A percentile compares a stretch with the other conserved stretches of the same genome.
Conservation (phyloP, 257 asterid species). For the Fraxinus pennsylvanica region DNA sequence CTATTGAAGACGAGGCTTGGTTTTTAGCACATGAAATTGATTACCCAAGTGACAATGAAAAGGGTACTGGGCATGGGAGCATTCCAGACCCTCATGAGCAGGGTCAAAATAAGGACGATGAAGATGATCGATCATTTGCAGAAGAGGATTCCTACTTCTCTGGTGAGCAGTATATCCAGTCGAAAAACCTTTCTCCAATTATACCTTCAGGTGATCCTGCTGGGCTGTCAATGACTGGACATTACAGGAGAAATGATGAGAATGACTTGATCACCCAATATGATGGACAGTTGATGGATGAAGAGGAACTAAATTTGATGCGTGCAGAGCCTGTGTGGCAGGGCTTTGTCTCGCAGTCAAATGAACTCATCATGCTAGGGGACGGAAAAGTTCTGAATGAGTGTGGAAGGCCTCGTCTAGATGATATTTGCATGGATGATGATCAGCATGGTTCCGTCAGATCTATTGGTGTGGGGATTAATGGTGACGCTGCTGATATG, state of each 20-base stretch:
- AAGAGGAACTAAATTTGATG: conserved; percentile 78
- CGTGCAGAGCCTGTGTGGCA: conserved; percentile 90
- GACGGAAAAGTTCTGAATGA: conserved; percentile 60
- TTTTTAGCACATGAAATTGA: conserved; percentile 97
- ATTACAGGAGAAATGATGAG: conserved; percentile 47
- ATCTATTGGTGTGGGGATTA: conserved; percentile 97
- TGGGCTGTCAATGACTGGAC: conserved; percentile 48
- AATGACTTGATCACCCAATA: conserved; percentile 63
- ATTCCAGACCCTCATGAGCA: conserved; percentile 76
- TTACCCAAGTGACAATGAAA: conserved; percentile 95
- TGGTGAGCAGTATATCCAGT: conserved; percentile 70
- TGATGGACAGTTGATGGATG: conserved; percentile 92
- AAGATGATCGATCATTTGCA: conserved; percentile 83
- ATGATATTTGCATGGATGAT: conserved; percentile 75
- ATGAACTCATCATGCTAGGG: conserved; percentile 72
- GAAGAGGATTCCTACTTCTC: conserved; percentile 94
- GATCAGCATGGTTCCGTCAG: conserved; percentile 95
- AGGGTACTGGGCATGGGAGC: conserved; percentile 80
- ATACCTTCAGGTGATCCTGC: conserved; percentile 54
- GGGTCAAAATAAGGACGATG: conserved; percentile 67
- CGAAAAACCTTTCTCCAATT: conserved; percentile 57
- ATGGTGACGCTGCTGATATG: conserved; percentile 86
- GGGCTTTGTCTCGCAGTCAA: conserved; percentile 79
- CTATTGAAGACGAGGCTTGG: conserved; percentile 97
- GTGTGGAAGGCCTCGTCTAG: conserved; percentile 61